These are phyloP conservation scores for Cydonia oblonga DNA, from an alignment of 331 rosid genomes.

Conservation along the genomic window DNA sequence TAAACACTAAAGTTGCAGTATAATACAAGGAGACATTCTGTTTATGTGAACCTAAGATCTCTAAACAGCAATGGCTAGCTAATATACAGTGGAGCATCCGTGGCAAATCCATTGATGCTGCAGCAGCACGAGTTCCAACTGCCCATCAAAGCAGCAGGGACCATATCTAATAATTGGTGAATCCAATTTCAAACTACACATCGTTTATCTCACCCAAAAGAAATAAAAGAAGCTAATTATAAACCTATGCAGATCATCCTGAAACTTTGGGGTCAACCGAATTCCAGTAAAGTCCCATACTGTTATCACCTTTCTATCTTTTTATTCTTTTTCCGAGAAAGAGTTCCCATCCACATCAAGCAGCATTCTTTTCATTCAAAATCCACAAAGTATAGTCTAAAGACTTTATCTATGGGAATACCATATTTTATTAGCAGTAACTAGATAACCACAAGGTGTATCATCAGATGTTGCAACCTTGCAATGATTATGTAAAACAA, in stretches of 20 bases:
- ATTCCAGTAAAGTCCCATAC: not conserved
- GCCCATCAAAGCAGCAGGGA: not conserved
- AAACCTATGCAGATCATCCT: not conserved
- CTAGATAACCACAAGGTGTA: not conserved
- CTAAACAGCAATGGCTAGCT: not conserved
- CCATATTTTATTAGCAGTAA: not conserved
- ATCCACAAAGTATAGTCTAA: not conserved
- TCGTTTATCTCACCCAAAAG: too few relatives aligned
- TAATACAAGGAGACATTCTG: not conserved
- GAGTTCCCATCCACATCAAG: not conserved
- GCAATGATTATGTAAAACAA: not conserved
- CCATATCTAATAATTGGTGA: not conserved
- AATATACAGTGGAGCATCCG: not conserved
- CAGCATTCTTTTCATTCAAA: not conserved
- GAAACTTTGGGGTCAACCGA: not conserved
- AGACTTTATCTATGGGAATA: not conserved
- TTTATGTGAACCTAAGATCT: not conserved
- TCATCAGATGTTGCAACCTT: not conserved
- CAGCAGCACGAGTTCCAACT: not conserved
- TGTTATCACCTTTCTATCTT: too few relatives aligned
- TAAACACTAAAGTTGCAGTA: not conserved
- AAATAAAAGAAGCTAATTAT: too few relatives aligned
- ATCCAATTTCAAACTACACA: not conserved
- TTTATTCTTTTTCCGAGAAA: not conserved
- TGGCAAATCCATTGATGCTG: not conserved